Percentiles rank a stretch among this genome's conserved stretches.
Conservation (phyloP, 176 grass and related monocot genomes). For the Lolium multiflorum region DNA sequence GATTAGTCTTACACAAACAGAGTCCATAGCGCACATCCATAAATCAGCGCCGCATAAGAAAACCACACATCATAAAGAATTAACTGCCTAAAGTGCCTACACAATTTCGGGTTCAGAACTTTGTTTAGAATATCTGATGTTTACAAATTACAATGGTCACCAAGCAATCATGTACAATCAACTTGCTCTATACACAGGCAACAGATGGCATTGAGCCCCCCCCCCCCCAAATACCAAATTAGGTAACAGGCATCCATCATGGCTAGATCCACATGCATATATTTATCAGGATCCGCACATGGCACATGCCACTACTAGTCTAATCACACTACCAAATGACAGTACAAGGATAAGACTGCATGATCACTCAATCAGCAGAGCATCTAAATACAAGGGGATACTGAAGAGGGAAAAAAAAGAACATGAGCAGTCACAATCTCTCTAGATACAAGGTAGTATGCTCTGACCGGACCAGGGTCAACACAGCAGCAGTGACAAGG, state of each 20-base stretch:
- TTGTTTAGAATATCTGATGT: background rate
- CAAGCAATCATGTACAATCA: conserved; percentile 14
- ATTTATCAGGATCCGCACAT: conserved; percentile 38
- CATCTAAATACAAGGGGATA: background rate
- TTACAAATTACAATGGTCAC: conserved; percentile 4
- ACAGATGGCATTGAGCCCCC: conserved; percentile 18
- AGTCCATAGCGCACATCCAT: too few species aligned
- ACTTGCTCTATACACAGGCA: background rate
- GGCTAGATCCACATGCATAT: conserved; percentile 43
- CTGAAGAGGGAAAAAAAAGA: background rate
- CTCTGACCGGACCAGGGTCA: conserved; percentile 52
- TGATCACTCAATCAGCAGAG: conserved; percentile 47
- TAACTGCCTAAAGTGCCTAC: too few species aligned
- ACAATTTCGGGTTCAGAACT: too few species aligned
- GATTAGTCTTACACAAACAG: too few species aligned
- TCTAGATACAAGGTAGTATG: background rate
- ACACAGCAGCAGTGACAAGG: conserved; percentile 1
- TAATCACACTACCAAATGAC: background rate
- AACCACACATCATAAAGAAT: too few species aligned
- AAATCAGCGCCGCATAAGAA: too few species aligned
- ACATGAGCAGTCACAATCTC: conserved; percentile 6
- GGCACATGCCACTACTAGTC: background rate
- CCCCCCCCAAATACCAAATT: background rate
- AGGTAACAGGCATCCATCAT: conserved; percentile 41
- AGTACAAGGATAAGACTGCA: conserved; percentile 26